Percentiles rank a stretch among this genome's conserved stretches.
Evolutionary conservation across 139 green algal species (phyloP).

Genomic region (Tetradesmus obliquus): DNA sequence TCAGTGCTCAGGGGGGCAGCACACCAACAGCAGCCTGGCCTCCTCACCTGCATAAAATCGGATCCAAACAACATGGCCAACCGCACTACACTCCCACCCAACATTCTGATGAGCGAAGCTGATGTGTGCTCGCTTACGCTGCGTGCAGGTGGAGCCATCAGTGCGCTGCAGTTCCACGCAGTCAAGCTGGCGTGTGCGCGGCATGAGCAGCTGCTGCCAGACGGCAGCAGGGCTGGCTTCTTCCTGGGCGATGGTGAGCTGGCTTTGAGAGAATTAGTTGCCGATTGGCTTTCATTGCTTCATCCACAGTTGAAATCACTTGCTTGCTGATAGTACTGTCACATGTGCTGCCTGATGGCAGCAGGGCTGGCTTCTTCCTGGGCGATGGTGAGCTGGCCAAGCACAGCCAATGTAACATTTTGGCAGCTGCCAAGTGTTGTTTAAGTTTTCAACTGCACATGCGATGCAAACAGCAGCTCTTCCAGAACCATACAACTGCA

Average conservation of each 20-base stretch:
- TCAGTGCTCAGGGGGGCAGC: too few relatives aligned
- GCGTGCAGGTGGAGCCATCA: constrained; percentile 48
- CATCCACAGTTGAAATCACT: background rate
- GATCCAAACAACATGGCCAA: too few relatives aligned
- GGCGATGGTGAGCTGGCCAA: constrained; percentile 69
- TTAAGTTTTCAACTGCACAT: too few relatives aligned
- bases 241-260: constrained; percentile 78
- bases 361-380: constrained; percentile 72
- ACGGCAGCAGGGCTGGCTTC: constrained; percentile 67
- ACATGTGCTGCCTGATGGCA: background rate
- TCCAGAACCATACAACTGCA: too few relatives aligned
- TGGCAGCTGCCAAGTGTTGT: too few relatives aligned
- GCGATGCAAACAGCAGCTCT: too few relatives aligned
- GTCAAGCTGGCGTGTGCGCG: constrained; percentile 57
- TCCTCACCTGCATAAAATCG: too few relatives aligned
- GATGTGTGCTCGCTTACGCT: background rate
- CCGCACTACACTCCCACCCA: too few relatives aligned
- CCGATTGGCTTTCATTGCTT: background rate
- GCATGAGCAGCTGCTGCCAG: constrained; percentile 59
- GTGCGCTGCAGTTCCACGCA: constrained; percentile 60
- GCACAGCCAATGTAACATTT: too few relatives aligned
- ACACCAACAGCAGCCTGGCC: too few relatives aligned
- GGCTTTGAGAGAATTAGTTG: background rate
- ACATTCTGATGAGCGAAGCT: too few relatives aligned
- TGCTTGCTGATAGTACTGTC: background rate